phyloP scores from a whole-genome alignment of 305 asterid species.

The Ajuga reptans region DNA sequence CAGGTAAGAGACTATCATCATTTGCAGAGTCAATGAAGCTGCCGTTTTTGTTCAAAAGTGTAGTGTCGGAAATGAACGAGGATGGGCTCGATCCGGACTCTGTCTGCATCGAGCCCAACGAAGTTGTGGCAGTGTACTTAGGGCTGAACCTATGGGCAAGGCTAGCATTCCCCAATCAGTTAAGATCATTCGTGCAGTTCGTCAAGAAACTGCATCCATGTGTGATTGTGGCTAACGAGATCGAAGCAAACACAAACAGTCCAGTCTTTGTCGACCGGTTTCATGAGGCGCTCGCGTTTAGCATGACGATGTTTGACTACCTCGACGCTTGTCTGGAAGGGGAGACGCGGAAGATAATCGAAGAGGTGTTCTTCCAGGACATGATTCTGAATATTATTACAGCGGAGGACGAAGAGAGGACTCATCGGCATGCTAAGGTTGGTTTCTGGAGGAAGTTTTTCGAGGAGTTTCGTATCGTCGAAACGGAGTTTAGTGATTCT shows the following conservation, averaged over 20 bases:
- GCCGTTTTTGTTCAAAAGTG: conserved; percentile 20
- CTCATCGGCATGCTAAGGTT: conserved; percentile 23
- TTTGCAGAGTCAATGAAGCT: conserved; percentile 26
- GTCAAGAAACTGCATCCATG: conserved; percentile 32
- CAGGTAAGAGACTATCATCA: conserved; percentile 22
- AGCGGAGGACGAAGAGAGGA: conserved; percentile 31
- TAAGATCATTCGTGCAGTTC: conserved; percentile 20
- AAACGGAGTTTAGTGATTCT: conserved; percentile 22
- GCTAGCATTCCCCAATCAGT: conserved; percentile 19
- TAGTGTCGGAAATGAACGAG: conserved; percentile 27
- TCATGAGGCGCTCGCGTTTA: conserved; percentile 7
- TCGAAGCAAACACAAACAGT: conserved; percentile 27
- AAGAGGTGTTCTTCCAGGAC: conserved; percentile 16
- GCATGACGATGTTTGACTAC: conserved; percentile 26
- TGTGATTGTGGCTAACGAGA: conserved; percentile 29
- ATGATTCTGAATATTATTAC: conserved; percentile 14
- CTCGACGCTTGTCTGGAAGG: conserved; percentile 21
- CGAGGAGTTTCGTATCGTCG: conserved; percentile 22
- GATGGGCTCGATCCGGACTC: not conserved
- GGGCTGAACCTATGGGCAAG: conserved; percentile 14
- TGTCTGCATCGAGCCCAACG: conserved; percentile 25
- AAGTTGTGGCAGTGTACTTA: conserved; percentile 24
- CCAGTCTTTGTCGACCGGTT: conserved; percentile 26
- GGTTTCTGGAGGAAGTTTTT: conserved; percentile 29
- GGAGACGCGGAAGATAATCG: conserved; percentile 17